These are phyloP conservation scores for Trichosphaerium sp. DNA, from an alignment of 78 protist species.

Conservation along the genomic window DNA sequence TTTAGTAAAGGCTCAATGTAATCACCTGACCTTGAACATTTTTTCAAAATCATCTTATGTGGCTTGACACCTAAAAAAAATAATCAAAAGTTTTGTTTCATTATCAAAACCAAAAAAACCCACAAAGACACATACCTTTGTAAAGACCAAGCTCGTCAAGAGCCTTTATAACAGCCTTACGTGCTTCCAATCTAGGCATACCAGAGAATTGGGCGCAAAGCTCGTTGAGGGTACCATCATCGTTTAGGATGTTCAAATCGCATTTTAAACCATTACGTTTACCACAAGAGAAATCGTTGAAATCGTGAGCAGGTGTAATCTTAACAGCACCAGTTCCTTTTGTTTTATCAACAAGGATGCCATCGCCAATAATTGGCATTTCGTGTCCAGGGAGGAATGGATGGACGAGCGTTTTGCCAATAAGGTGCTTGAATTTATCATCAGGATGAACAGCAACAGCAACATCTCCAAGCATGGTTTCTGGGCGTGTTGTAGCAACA, in stretches of 20 bases:
- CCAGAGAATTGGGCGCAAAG: conserved; percentile 52
- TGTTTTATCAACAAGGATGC: conserved; percentile 69
- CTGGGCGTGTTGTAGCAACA: conserved; percentile 98
- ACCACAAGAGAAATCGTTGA: conserved; percentile 84
- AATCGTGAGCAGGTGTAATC: conserved; percentile 94
- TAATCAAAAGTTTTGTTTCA: neutral
- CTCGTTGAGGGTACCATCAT: conserved; percentile 77
- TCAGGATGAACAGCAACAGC: conserved; percentile 98
- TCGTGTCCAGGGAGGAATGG: conserved; percentile 50
- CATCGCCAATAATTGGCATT: conserved; percentile 89
- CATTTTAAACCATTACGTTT: conserved; percentile 71
- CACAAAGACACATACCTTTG: neutral
- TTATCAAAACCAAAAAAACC: neutral
- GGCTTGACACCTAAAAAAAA: conserved; percentile 32
- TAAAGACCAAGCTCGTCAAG: conserved; percentile 2
- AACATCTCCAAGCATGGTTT: conserved; percentile 98
- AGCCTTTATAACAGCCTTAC: conserved; percentile 28
- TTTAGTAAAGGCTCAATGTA: conserved; percentile 56
- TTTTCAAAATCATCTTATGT: conserved; percentile 59
- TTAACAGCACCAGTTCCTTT: conserved; percentile 96
- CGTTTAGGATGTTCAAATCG: conserved; percentile 64
- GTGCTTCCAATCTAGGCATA: conserved; percentile 46
- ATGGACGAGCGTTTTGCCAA: conserved; percentile 69
- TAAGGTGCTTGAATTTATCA: conserved; percentile 58
- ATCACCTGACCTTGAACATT: conserved; percentile 54